Evolutionary conservation across 306 rosid genomes (phyloP).

Genomic region (Ormosia semicastrata): DNA sequence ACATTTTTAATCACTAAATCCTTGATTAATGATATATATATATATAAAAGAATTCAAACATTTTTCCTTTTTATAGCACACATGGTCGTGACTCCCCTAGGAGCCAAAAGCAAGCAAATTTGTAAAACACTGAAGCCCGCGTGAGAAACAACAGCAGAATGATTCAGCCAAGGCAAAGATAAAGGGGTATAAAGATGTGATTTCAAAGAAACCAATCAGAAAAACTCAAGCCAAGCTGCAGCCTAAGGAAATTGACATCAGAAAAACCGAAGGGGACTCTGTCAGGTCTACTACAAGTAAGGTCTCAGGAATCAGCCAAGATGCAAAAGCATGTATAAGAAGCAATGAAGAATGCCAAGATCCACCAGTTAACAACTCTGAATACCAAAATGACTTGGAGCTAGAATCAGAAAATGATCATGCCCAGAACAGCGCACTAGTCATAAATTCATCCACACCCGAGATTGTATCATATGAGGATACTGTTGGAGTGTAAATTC

Average conservation of each 20-base stretch:
- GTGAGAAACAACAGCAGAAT: constrained; percentile 46
- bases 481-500: constrained; percentile 53
- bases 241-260: constrained; percentile 39
- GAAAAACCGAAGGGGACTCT: constrained; percentile 36
- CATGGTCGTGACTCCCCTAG: too few relatives aligned
- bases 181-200: constrained; percentile 43
- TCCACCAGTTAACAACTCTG: constrained; percentile 24
- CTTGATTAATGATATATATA: too few relatives aligned
- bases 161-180: constrained; percentile 40
- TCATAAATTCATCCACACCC: constrained; percentile 33
- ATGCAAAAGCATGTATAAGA: constrained; percentile 27
- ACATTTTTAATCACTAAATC: too few relatives aligned
- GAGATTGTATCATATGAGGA: constrained; percentile 67
- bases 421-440: constrained; percentile 32
- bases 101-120: too few relatives aligned
- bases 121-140: too few relatives aligned
- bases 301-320: constrained; percentile 32
- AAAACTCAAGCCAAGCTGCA: constrained; percentile 51
- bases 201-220: constrained; percentile 53
- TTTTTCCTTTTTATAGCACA: too few relatives aligned
- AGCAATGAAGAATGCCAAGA: constrained; percentile 43
- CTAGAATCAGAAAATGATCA: constrained; percentile 30
- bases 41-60: too few relatives aligned
- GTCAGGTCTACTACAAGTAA: constrained; percentile 26
- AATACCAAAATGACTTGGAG: constrained; percentile 30